phyloP scores from a whole-genome alignment of 2,329 filamentous ascomycete genomes.

The Aureobasidium sp. region DNA sequence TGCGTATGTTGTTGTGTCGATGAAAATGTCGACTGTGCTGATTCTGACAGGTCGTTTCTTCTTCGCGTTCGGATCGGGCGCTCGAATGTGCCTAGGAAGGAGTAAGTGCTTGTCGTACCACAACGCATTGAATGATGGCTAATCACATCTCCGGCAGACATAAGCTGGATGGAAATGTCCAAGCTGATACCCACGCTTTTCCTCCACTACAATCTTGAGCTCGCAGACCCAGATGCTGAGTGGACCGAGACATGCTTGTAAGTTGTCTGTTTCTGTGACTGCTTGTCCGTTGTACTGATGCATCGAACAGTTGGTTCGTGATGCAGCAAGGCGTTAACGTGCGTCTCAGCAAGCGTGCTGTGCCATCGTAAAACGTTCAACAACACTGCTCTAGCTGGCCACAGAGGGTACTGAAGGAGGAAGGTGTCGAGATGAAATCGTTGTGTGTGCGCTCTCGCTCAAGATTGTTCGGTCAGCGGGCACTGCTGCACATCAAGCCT shows the following conservation, averaged over 20 bases:
- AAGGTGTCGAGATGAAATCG: not conserved
- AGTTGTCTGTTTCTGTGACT: not conserved
- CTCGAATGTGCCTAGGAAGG: constrained; percentile 21
- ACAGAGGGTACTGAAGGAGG: not conserved
- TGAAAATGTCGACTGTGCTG: not conserved
- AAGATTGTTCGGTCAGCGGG: not conserved
- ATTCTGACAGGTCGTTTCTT: constrained; percentile 23
- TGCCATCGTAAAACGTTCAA: not conserved
- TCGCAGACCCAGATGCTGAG: constrained; percentile 23
- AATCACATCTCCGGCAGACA: constrained; percentile 16
- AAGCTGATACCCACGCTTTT: constrained; percentile 29
- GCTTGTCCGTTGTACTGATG: not conserved
- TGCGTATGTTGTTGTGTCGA: constrained; percentile 13
- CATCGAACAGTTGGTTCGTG: constrained; percentile 20
- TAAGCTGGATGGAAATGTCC: constrained; percentile 29
- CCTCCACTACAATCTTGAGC: constrained; percentile 26
- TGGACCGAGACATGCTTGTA: constrained; percentile 24
- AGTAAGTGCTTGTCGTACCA: not conserved
- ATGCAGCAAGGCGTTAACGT: constrained; percentile 23
- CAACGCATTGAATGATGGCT: not conserved
- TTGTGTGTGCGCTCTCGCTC: not conserved
- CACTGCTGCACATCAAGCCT: not conserved
- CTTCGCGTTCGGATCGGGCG: constrained; percentile 28
- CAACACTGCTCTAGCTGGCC: not conserved
- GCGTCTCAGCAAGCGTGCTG: not conserved